Percentiles rank a stretch among this genome's conserved stretches.
Evolutionary conservation across 2,329 filamentous ascomycete genomes (phyloP).

Genomic region (Macroventuria anomochaeta): DNA sequence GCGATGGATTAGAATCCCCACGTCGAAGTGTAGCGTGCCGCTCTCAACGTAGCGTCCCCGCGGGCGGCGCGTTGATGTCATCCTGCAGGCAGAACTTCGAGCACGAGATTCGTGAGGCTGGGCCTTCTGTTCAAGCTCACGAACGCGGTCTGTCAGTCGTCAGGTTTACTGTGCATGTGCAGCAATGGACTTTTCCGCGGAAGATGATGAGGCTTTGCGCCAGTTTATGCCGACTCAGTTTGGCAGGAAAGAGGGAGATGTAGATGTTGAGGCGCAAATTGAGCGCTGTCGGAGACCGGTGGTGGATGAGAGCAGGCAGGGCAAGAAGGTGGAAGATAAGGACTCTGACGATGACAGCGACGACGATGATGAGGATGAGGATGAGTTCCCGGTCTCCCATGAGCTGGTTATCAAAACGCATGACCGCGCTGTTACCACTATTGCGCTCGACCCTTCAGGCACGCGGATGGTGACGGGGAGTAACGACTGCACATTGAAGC

Average conservation of each 20-base stretch:
- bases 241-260: constrained; percentile 77
- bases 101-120: constrained; percentile 1
- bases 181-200: constrained; percentile 39
- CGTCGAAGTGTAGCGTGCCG: not conserved
- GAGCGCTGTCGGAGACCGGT: constrained; percentile 73
- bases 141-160: not conserved
- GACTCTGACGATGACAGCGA: constrained; percentile 58
- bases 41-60: not conserved
- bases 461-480: constrained; percentile 88
- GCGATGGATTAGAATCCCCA: not conserved
- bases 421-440: constrained; percentile 81
- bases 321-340: constrained; percentile 38
- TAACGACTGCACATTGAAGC: constrained; percentile 86
- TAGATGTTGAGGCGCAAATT: constrained; percentile 81
- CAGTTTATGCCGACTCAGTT: constrained; percentile 83
- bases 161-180: constrained; percentile 6
- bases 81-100: constrained; percentile 1
- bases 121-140: not conserved
- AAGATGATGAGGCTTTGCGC: constrained; percentile 71
- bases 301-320: constrained; percentile 44
- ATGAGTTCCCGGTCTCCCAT: constrained; percentile 91
- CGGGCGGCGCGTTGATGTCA: constrained; percentile 20
- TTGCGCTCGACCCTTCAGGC: constrained; percentile 84
- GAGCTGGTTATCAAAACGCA: constrained; percentile 93
- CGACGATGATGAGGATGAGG: constrained; percentile 74